Evolutionary conservation across 2,329 filamentous ascomycete genomes (phyloP).

Genomic region (Epicoccum sorghinum): DNA sequence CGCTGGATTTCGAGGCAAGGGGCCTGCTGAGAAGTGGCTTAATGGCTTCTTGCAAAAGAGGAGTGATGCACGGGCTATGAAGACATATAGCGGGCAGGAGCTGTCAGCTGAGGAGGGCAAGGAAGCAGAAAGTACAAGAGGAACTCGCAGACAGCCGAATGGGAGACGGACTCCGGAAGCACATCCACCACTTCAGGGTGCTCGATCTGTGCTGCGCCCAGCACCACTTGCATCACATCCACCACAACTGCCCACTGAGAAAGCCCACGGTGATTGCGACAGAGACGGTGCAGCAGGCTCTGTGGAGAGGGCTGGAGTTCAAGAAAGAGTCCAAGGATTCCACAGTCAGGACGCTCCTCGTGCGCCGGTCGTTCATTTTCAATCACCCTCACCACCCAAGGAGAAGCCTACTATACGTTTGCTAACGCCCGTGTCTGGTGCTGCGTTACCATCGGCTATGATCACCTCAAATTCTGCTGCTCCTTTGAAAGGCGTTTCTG

Average conservation of each 20-base stretch:
- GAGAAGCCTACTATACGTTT: neutral
- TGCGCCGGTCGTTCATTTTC: too few relatives aligned
- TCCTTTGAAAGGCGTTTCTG: neutral
- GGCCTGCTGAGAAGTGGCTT: conserved; percentile 20
- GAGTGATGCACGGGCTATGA: neutral
- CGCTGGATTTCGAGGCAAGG: conserved; percentile 18
- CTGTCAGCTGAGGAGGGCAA: neutral
- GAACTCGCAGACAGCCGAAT: neutral
- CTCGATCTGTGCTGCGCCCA: too few relatives aligned
- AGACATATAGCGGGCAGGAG: neutral
- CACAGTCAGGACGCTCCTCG: too few relatives aligned
- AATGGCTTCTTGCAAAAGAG: conserved; percentile 16
- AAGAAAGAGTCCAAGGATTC: too few relatives aligned
- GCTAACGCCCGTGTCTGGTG: neutral
- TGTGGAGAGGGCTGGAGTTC: too few relatives aligned
- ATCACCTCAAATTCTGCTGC: neutral
- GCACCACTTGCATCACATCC: too few relatives aligned
- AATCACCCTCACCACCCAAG: too few relatives aligned
- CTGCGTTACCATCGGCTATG: neutral
- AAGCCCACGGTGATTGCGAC: too few relatives aligned
- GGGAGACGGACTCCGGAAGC: too few relatives aligned
- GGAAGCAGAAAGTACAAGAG: neutral
- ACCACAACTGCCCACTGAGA: too few relatives aligned
- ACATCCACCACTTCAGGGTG: too few relatives aligned
- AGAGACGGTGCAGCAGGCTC: too few relatives aligned